These are phyloP conservation scores for Plasmodium vivax DNA, from an alignment of 169 alveolate genomes.

Conservation along the genomic window DNA sequence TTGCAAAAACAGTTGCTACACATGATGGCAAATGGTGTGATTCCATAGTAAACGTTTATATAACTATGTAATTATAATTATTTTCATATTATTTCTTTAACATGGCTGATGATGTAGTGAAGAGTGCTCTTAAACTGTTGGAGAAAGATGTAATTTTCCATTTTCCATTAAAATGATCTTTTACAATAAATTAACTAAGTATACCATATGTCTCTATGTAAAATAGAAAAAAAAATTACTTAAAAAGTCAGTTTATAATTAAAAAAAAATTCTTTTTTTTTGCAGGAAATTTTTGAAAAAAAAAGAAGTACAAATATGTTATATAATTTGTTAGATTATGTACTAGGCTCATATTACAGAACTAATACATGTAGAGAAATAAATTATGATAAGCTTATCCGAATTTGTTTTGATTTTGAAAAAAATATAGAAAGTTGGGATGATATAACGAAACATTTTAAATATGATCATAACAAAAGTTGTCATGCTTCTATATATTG, in stretches of 20 bases:
- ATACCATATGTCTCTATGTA: background rate
- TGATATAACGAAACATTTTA: background rate
- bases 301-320: background rate
- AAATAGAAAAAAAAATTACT: background rate
- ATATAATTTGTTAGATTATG: background rate
- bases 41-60: background rate
- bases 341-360: background rate
- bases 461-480: background rate
- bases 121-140: background rate
- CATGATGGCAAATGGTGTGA: too few species aligned
- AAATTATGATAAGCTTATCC: background rate
- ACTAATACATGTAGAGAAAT: background rate
- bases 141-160: background rate
- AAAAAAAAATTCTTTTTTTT: background rate
- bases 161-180: background rate
- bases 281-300: background rate
- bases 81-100: background rate
- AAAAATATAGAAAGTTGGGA: background rate
- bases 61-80: background rate
- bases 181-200: background rate
- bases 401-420: background rate
- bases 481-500: background rate
- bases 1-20: too few species aligned
- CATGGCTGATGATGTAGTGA: background rate
- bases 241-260: background rate